Conservation (phyloP, 768 basidiomycete species). For the Tremella mesenterica region DNA sequence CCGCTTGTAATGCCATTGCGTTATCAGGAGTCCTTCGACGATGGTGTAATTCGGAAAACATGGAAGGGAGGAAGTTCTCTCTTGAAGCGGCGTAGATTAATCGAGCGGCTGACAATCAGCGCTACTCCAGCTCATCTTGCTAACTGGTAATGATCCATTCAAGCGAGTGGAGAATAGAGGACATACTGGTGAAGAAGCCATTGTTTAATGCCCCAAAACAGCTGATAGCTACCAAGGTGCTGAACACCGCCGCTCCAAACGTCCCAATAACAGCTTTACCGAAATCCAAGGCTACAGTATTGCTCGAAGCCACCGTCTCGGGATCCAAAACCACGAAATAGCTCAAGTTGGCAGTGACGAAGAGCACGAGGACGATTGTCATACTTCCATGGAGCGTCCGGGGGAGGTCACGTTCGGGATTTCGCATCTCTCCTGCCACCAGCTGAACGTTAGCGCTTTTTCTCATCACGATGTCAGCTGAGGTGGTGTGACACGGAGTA, state of each 20-base stretch:
- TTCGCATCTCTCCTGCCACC: conserved; percentile 77
- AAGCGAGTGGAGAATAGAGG: not conserved
- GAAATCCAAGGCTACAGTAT: conserved; percentile 62
- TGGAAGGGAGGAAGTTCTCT: conserved; percentile 73
- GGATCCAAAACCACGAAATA: conserved; percentile 81
- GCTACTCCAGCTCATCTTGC: conserved; percentile 49
- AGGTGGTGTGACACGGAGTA: not conserved
- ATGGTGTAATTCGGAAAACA: conserved; percentile 70
- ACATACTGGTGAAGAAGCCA: conserved; percentile 38
- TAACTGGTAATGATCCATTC: no score
- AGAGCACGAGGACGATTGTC: conserved; percentile 64
- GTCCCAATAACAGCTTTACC: conserved; percentile 77
- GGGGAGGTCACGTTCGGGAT: conserved; percentile 77
- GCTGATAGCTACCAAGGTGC: conserved; percentile 82
- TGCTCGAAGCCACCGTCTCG: conserved; percentile 37
- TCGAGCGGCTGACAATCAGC: conserved; percentile 60
- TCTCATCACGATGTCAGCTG: not conserved
- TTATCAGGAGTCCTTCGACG: conserved; percentile 77
- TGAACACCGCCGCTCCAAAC: conserved; percentile 77
- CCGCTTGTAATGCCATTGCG: conserved; percentile 70
- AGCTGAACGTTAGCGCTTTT: conserved; percentile 47
- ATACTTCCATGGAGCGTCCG: conserved; percentile 85
- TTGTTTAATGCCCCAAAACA: conserved; percentile 94
- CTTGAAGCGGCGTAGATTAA: conserved; percentile 81
- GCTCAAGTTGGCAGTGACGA: conserved; percentile 71